Base-by-base conservation (phyloP, 352 stramenopile species). In the Discostella stelligera region DNA sequence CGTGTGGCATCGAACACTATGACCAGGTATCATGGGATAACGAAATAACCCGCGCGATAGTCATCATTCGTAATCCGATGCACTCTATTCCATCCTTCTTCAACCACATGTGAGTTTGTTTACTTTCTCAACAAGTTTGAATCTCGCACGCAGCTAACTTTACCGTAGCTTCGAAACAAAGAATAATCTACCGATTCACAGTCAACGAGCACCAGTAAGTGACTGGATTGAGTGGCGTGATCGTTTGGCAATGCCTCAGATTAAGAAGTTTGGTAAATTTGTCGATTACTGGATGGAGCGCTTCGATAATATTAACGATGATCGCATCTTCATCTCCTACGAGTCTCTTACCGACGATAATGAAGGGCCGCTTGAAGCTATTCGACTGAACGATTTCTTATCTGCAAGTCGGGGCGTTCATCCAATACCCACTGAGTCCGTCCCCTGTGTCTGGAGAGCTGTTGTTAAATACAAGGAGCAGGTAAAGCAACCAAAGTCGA, bases 31-130 rank as follows among this genome's bases (percentile, higher is more conserved):
- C 66, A 50, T 80, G 70, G 77, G 77, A 84, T 50, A 37, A 80
- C 30, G 61, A 78, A 48, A 85, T 85, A 30, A 70, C 66, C 1
- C 59, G 72, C 52, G 78, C 71, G 16, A 62, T 85, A 52, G 78
- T 85, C 41, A 81, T 86, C 11, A 86, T 86, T 64, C 37, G 79
- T 0, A 79, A 86, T 61, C 79, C 79, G 0, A 86, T 86, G 79
- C 46, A 78, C 66, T 60, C 74, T 14, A 80, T 86, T 48, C 74
- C 74, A 13, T 71, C 48, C 13, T 80, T 86, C 46, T 83, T 83
- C 74, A 83, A 83, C 54, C 78, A 85, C 46, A 80, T 81, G 23
- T 81, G 59, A 76, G 68, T 64, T 48, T 23, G 25, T 5, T 68
- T 0, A 52, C 20, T 44, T 5, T 66, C 16, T 23, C 44, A 14